Evolutionary conservation across 306 rosid species (phyloP), one percentile per base, ranked within the genome.

Genomic region (Carpinus viminea): DNA sequence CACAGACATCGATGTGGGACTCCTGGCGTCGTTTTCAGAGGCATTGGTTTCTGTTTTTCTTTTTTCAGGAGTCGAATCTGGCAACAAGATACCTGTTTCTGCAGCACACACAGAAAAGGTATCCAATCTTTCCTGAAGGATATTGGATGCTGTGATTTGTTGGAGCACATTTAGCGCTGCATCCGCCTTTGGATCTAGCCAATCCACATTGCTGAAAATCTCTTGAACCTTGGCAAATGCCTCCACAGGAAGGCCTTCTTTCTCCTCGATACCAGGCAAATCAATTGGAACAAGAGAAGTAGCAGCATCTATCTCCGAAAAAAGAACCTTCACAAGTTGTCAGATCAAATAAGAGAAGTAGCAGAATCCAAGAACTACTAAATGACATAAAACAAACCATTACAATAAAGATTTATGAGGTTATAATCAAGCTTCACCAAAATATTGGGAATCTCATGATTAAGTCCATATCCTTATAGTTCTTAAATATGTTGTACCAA

Each of bases 211-310:
- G 90, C 93, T 90, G 85, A 93, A 96, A 15, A 91, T 93, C 88
- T 96, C 98, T 81, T 96, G 88, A 84, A 91, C 98, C 79, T 85
- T 93, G 21, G 93, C 94, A 85, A 96, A 93, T 76, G 98, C 94
- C 87, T 96, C 99, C 62, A 91, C 81, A 52, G 98, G 99, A 64
- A 96, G 92, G 48, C 97, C 96, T 74, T 91, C 97, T 85, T 93
- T 95, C 80, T 91, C 98, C 86, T 90, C 96, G 43, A 88, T 64
- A 78, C 43, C 80, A 70, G 97, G 97, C 65, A 89, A 83, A 76
- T 96, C 96, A 53, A 90, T 20, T 75, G 96, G 79, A 84, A 90
- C 76, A 79, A 74, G 82, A 66, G 98, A 85, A 84, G 94, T 50
- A 5, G 87, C 55, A 60, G 98, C 82, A 79, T 96, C 95, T 97